Percentiles rank a stretch among this genome's conserved stretches.
These are phyloP conservation scores for Monosporascus sp. DNA, from an alignment of 2,329 filamentous ascomycete species.

Conservation along the genomic window DNA sequence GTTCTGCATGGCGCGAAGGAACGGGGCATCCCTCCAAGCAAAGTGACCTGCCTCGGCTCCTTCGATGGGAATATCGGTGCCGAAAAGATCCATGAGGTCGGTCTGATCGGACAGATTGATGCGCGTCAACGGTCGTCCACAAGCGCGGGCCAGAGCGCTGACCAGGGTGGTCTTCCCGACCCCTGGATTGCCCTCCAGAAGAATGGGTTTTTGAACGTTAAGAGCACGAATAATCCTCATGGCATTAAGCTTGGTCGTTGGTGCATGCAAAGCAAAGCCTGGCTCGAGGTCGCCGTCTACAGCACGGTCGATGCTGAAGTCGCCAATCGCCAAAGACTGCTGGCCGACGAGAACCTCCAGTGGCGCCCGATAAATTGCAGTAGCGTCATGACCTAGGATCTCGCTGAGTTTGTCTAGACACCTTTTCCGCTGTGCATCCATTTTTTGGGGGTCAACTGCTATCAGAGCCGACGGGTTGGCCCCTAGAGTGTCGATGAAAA, in stretches of 20 bases:
- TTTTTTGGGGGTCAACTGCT: constrained; percentile 62
- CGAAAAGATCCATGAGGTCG: constrained; percentile 94
- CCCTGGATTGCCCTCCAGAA: constrained; percentile 94
- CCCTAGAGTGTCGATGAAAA: constrained; percentile 92
- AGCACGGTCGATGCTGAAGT: constrained; percentile 62
- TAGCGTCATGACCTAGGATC: constrained; percentile 60
- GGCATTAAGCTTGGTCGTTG: constrained; percentile 83
- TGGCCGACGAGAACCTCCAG: constrained; percentile 53
- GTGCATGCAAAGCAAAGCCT: constrained; percentile 76
- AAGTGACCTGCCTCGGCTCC: constrained; percentile 88
- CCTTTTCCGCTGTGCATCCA: constrained; percentile 63
- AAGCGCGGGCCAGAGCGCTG: constrained; percentile 72
- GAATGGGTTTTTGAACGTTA: constrained; percentile 82
- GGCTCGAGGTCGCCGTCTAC: constrained; percentile 45
- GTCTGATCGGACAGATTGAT: constrained; percentile 99
- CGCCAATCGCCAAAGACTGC: constrained; percentile 60
- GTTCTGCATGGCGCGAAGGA: constrained; percentile 91
- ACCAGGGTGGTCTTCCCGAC: constrained; percentile 96
- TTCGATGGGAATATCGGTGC: constrained; percentile 91
- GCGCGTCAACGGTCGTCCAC: constrained; percentile 77
- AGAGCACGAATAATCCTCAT: constrained; percentile 88
- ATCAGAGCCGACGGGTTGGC: constrained; percentile 90
- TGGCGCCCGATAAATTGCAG: constrained; percentile 57
- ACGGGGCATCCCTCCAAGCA: constrained; percentile 91
- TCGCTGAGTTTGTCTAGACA: constrained; percentile 70